These are phyloP conservation scores for Nothomitra cinnamomea DNA, from an alignment of 2,329 filamentous ascomycete genomes.

Conservation along the genomic window DNA sequence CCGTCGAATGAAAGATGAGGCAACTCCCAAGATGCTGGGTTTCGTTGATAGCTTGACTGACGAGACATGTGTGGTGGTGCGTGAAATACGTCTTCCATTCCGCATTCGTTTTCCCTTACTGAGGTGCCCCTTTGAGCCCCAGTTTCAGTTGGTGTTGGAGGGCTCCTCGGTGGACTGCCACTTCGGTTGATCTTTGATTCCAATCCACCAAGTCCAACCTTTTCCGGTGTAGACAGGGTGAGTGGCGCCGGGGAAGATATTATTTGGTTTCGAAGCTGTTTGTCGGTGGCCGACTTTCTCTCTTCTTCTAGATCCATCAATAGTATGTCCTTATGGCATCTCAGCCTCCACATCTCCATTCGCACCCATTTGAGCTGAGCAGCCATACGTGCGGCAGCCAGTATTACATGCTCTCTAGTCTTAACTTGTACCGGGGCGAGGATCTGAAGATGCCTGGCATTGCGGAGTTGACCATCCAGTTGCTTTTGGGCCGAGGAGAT, in stretches of 20 bases:
- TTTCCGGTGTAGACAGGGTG: slow-evolving; percentile 3
- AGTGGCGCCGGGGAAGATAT: background rate
- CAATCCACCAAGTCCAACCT: slow-evolving; percentile 14
- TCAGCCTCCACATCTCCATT: slow-evolving; percentile 82
- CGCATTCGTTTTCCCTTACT: slow-evolving; percentile 21
- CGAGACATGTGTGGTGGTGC: slow-evolving; percentile 30
- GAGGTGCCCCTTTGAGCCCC: background rate
- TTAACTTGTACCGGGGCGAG: slow-evolving; percentile 82
- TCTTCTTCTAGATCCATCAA: slow-evolving; percentile 76
- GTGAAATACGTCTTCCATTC: slow-evolving; percentile 30
- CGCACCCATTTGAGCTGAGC: slow-evolving; percentile 88
- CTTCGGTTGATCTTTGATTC: slow-evolving; percentile 20
- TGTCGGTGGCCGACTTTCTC: slow-evolving; percentile 20
- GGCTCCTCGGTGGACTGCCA: slow-evolving; percentile 19
- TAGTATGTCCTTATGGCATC: slow-evolving; percentile 79
- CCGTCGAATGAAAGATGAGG: slow-evolving; percentile 22
- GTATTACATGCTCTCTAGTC: slow-evolving; percentile 71
- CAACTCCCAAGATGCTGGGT: slow-evolving; percentile 28
- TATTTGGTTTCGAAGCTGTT: background rate
- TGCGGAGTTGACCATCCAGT: slow-evolving; percentile 68
- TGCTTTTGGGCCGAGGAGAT: slow-evolving; percentile 56
- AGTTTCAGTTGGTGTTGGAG: slow-evolving; percentile 19
- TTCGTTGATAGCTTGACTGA: slow-evolving; percentile 22
- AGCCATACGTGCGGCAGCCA: slow-evolving; percentile 67
- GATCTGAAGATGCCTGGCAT: slow-evolving; percentile 78